Evolutionary conservation across 129 eudicot genomes (phyloP).

Genomic region (Smallanthus sonchifolius): DNA sequence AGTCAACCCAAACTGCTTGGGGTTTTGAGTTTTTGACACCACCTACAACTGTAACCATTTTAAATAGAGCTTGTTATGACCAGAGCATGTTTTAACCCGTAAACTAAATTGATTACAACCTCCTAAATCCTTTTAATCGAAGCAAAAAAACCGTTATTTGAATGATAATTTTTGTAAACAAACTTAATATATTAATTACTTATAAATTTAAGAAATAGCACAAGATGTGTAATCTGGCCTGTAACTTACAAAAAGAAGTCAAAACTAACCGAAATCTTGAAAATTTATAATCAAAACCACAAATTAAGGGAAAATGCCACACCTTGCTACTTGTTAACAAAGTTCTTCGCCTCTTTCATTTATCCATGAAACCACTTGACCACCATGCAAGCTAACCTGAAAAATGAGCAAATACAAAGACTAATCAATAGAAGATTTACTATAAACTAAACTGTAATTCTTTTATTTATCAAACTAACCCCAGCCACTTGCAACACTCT

Average conservation of each 20-base stretch:
- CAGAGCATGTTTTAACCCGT: no score
- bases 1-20: no score
- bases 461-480: slow-evolving; percentile 41
- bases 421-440: background rate
- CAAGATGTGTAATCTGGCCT: background rate
- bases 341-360: slow-evolving; percentile 87
- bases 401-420: background rate
- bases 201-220: background rate
- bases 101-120: no score
- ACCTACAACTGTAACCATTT: no score
- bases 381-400: slow-evolving; percentile 86
- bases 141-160: no score
- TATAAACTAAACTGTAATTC: background rate
- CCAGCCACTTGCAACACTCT: slow-evolving; percentile 3
- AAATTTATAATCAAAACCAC: background rate
- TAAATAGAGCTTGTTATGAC: no score
- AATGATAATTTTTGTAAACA: background rate
- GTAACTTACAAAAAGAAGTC: background rate
- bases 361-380: slow-evolving; percentile 90
- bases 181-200: background rate
- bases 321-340: slow-evolving; percentile 90
- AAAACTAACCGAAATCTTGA: background rate
- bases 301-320: slow-evolving; percentile 4
- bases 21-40: no score
- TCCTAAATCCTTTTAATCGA: no score